Evolutionary conservation across 495 filamentous ascomycete species (phyloP).

Genomic region (Thozetella sp.): DNA sequence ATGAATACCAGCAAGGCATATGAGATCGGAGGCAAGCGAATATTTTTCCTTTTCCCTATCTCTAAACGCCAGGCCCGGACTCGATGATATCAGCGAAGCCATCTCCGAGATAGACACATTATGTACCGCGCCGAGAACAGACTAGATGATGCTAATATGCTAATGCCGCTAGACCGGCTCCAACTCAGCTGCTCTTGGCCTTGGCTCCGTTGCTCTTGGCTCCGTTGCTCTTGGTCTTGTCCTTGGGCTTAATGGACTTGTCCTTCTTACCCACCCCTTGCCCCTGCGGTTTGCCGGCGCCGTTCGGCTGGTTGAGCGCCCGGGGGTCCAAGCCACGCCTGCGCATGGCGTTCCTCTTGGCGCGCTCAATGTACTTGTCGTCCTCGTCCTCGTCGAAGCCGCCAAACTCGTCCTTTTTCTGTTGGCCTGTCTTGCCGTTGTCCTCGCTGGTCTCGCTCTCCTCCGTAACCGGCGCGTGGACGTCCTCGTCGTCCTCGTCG

Average conservation of each 20-base stretch:
- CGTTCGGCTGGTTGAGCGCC: slow-evolving; percentile 33
- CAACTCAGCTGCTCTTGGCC: neutral
- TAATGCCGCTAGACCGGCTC: too few species aligned
- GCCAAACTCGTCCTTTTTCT: slow-evolving; percentile 65
- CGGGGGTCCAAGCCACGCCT: slow-evolving; percentile 56
- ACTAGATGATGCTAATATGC: too few species aligned
- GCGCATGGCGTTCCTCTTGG: slow-evolving; percentile 61
- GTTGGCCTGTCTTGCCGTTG: slow-evolving; percentile 12
- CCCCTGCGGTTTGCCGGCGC: slow-evolving; percentile 12
- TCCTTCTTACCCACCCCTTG: slow-evolving; percentile 15
- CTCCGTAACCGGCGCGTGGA: slow-evolving; percentile 51
- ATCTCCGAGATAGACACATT: neutral
- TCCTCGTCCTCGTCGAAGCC: slow-evolving; percentile 89
- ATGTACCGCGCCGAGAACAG: too few species aligned
- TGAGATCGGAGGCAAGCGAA: neutral
- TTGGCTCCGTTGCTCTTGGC: slow-evolving; percentile 9
- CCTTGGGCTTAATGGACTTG: slow-evolving; percentile 13
- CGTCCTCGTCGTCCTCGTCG: slow-evolving; percentile 31
- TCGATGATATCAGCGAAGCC: neutral
- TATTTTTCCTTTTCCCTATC: neutral
- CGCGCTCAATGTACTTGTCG: slow-evolving; percentile 74
- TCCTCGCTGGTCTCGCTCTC: slow-evolving; percentile 43
- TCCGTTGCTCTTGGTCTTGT: slow-evolving; percentile 20
- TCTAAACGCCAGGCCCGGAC: neutral
- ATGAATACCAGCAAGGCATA: neutral